Evolutionary conservation across 441 rosid species (phyloP).

Genomic region (Jatropha podagrica): DNA sequence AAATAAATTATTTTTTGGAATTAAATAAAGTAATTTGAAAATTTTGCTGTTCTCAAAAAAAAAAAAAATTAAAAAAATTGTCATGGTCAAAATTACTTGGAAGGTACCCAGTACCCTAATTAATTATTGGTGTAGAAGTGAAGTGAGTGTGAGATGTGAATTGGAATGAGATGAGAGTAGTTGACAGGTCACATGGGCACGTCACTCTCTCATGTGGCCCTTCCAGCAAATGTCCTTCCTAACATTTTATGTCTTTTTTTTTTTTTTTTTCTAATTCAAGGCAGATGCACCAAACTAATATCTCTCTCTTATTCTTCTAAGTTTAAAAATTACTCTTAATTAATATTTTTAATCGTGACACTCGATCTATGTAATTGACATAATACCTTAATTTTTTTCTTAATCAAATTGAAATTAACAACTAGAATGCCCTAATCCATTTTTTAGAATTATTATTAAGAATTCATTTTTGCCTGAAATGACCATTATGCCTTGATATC

Average conservation of each 20-base stretch:
- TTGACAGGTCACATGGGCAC: slow-evolving; percentile 14
- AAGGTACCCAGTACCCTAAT: neutral
- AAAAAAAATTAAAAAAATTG: too few species aligned
- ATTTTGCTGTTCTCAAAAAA: too few species aligned
- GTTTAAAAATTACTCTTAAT: neutral
- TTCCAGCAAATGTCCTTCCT: neutral
- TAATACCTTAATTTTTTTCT: neutral
- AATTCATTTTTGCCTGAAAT: too few species aligned
- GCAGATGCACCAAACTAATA: neutral
- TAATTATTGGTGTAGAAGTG: neutral
- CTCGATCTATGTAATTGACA: neutral
- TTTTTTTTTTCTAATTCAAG: neutral
- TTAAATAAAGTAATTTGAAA: too few species aligned
- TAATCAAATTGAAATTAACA: neutral
- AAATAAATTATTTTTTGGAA: too few species aligned
- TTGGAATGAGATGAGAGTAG: neutral
- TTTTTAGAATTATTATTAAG: too few species aligned
- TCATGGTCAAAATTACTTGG: neutral
- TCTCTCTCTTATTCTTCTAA: neutral
- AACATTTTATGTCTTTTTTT: neutral
- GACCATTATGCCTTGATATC: too few species aligned
- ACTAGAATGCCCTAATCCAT: neutral
- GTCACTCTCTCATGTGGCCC: slow-evolving; percentile 3
- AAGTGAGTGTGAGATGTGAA: neutral
- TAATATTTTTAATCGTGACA: neutral